Evolutionary conservation across 1,284 basidiomycete species (phyloP), one percentile per base, ranked within the genome.

Genomic region (Hemileia vastatrix): DNA sequence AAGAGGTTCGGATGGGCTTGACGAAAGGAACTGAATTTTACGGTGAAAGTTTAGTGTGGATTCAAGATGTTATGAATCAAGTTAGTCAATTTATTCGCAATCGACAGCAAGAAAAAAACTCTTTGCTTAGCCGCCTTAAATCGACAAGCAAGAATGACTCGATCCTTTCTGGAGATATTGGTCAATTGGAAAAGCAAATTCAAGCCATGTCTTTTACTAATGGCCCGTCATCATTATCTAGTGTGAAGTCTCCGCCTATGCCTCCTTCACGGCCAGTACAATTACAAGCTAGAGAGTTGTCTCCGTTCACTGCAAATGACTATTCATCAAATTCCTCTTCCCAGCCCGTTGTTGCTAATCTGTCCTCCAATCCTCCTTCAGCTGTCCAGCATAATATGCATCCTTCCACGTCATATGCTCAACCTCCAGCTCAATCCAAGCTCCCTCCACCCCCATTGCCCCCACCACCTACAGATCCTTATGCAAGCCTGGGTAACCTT

Each of bases 11-110:
- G 9, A 87, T 87, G 68, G 92, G 90, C 2, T 76, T 95, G 53
- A 84, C 83, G 84, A 89, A 74, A 68, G 86, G 84, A 54, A 66
- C 11, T 47, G 18, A 59, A 58, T 60, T 21, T 43, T 54, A 51
- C 6, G 11, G 56, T 56, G 45, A 32, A 15, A 27, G 45, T 8
- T 21, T 54, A 48, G 56, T 32, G 61, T 49, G 44, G 33, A 40
- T 33, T 57, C 11, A 13, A 62, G 64, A 70, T 47, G 57, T 51
- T 40, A 54, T 52, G 67, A 89, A 85, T 18, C 93, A 92, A 74
- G 94, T 91, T 0, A 77, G 89, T 2, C 84, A 86, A 53, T 98
- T 95, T 77, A 96, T 97, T 76, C 80, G 79, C 4, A 88, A 93
- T 66, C 80, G 96, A n/a, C 82, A 81, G 0, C 83, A 84, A 43